phyloP scores from a whole-genome alignment of 345 rosid genomes.

The Carallia pectinifolia region DNA sequence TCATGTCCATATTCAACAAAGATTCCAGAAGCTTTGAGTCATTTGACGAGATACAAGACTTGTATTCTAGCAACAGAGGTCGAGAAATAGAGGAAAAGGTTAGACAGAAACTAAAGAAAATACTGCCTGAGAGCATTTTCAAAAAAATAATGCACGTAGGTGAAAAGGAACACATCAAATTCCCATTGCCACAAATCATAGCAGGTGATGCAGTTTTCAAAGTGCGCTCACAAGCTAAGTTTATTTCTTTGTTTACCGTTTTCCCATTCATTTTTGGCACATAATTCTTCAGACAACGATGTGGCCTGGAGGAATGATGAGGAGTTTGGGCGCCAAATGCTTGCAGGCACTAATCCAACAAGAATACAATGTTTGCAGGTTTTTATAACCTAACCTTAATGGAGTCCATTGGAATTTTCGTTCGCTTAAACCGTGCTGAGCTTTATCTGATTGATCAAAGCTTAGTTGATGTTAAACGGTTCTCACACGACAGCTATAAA shows the following conservation, averaged over 20 bases:
- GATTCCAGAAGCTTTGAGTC: slow-evolving; percentile 42
- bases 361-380: slow-evolving; percentile 56
- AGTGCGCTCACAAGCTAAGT: not conserved
- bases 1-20: slow-evolving; percentile 27
- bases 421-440: too few relatives aligned
- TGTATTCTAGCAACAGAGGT: slow-evolving; percentile 39
- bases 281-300: slow-evolving; percentile 33
- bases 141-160: slow-evolving; percentile 21
- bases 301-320: slow-evolving; percentile 73
- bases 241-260: not conserved
- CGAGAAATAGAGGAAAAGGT: slow-evolving; percentile 17
- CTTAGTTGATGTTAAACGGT: too few relatives aligned
- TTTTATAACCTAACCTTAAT: not conserved
- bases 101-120: slow-evolving; percentile 33
- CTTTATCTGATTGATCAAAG: too few relatives aligned
- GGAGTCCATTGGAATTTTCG: not conserved
- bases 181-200: slow-evolving; percentile 52
- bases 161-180: slow-evolving; percentile 25
- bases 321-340: slow-evolving; percentile 80
- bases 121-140: slow-evolving; percentile 29
- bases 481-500: too few relatives aligned
- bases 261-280: not conserved
- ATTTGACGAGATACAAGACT: slow-evolving; percentile 43
- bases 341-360: slow-evolving; percentile 81
- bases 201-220: slow-evolving; percentile 34